These are phyloP conservation scores for Macrolepiota albuminosa DNA, from an alignment of 768 basidiomycete genomes.

Conservation along the genomic window DNA sequence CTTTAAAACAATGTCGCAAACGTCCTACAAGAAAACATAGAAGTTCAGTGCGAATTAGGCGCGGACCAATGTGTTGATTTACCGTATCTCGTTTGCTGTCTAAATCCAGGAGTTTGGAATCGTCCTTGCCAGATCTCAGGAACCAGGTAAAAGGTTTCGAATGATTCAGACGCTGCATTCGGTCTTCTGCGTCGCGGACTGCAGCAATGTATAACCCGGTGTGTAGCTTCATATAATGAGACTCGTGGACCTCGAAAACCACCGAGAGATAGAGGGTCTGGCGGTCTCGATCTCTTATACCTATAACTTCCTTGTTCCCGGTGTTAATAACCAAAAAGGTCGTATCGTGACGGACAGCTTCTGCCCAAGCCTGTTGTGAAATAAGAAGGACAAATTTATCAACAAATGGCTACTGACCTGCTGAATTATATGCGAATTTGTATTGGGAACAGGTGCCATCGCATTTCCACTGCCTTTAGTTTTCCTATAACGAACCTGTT, in stretches of 20 bases:
- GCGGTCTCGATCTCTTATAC: constrained; percentile 8
- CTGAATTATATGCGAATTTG: neutral
- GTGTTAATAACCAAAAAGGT: constrained; percentile 17
- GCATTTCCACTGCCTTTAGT: neutral
- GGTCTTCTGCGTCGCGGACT: constrained; percentile 9
- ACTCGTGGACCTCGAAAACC: neutral
- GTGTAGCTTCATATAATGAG: constrained; percentile 14
- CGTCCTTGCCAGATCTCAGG: neutral
- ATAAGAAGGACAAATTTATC: neutral
- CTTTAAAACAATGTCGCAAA: neutral
- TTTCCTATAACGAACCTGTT: neutral
- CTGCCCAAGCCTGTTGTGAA: constrained; percentile 10
- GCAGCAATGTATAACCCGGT: constrained; percentile 14
- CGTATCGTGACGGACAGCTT: constrained; percentile 11
- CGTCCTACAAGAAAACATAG: neutral
- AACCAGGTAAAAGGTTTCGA: neutral
- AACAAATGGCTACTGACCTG: constrained; percentile 2
- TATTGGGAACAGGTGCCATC: neutral
- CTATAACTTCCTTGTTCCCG: constrained; percentile 15
- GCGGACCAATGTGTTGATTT: neutral
- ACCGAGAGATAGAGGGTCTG: constrained; percentile 13
- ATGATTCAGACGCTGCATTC: neutral
- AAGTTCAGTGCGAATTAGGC: neutral
- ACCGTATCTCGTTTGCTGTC: neutral
- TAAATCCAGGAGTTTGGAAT: neutral